Percentiles rank a stretch among this genome's conserved stretches.
Conservation (phyloP, 2,329 filamentous ascomycete genomes). For the Xylariomycetidae sp. region DNA sequence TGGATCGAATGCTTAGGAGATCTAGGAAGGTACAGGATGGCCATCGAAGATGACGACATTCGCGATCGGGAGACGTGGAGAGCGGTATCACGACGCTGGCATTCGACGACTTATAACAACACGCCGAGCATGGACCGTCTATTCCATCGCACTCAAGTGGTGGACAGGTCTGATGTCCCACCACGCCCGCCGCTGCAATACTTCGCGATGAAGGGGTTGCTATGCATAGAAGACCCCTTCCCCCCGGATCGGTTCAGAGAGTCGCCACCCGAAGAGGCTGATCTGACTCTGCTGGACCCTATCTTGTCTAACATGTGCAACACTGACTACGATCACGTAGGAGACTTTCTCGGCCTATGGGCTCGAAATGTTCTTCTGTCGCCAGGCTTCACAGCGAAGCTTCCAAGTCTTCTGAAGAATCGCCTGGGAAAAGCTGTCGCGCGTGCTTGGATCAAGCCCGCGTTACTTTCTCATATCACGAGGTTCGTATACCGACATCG, state of each 20-base stretch:
- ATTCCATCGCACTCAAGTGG: too few relatives aligned
- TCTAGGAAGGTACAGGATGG: constrained; percentile 64
- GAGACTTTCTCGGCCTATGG: neutral
- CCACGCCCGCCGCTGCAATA: too few relatives aligned
- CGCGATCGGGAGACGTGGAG: constrained; percentile 76
- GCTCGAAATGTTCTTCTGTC: neutral
- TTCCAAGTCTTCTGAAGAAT: neutral
- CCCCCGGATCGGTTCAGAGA: too few relatives aligned
- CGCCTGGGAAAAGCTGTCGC: too few relatives aligned
- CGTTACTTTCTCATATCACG: neutral
- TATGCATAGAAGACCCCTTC: too few relatives aligned
- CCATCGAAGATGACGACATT: constrained; percentile 77
- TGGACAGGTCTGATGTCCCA: too few relatives aligned
- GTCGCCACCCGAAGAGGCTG: too few relatives aligned
- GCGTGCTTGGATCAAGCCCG: too few relatives aligned
- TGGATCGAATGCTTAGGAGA: constrained; percentile 94
- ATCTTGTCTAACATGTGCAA: too few relatives aligned
- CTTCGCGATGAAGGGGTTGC: too few relatives aligned
- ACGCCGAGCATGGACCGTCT: constrained; percentile 70
- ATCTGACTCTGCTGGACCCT: too few relatives aligned
- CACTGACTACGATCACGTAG: too few relatives aligned
- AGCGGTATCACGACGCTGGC: constrained; percentile 75
- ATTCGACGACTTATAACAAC: constrained; percentile 72
- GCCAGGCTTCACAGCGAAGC: neutral
- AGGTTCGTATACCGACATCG: neutral